phyloP scores from a whole-genome alignment of 2,329 filamentous ascomycete species.

The Paracorniculantispora psalliotae region DNA sequence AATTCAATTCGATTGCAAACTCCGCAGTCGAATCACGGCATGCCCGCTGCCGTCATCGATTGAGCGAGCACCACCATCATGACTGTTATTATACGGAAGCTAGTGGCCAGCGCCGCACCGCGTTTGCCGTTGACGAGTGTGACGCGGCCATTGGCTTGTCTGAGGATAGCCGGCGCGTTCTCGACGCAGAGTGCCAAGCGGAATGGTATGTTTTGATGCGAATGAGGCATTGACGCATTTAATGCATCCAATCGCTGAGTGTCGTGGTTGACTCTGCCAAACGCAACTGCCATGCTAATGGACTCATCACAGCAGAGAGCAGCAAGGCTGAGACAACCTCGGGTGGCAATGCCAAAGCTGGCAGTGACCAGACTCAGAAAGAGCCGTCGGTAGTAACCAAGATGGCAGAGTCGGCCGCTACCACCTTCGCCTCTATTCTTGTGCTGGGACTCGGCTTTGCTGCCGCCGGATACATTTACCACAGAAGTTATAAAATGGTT shows the following conservation, averaged over 20 bases:
- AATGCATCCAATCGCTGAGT: not conserved
- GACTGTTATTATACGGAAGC: not conserved
- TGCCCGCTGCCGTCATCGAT: not conserved
- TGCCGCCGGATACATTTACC: constrained; percentile 69
- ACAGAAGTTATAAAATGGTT: constrained; percentile 80
- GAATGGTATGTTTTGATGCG: constrained; percentile 22
- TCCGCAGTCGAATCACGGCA: not conserved
- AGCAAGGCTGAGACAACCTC: constrained; percentile 1
- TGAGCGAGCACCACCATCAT: not conserved
- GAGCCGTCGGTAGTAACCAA: constrained; percentile 45
- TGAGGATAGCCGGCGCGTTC: constrained; percentile 18
- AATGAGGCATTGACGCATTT: constrained; percentile 9
- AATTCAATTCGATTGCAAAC: not conserved
- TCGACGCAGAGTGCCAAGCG: constrained; percentile 24
- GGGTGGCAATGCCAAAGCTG: not conserved
- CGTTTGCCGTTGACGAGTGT: not conserved
- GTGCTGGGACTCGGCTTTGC: constrained; percentile 63
- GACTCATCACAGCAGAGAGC: not conserved
- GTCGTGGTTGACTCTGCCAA: no score
- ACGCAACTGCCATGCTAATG: not conserved
- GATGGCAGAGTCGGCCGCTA: constrained; percentile 70
- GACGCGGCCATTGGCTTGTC: not conserved
- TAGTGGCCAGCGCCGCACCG: not conserved
- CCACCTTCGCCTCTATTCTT: constrained; percentile 68
- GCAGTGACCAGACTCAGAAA: not conserved